Percentiles rank a stretch among this genome's conserved stretches.
These are phyloP conservation scores for Colletotrichum acutatum DNA, from an alignment of 2,329 filamentous ascomycete genomes.

Conservation along the genomic window DNA sequence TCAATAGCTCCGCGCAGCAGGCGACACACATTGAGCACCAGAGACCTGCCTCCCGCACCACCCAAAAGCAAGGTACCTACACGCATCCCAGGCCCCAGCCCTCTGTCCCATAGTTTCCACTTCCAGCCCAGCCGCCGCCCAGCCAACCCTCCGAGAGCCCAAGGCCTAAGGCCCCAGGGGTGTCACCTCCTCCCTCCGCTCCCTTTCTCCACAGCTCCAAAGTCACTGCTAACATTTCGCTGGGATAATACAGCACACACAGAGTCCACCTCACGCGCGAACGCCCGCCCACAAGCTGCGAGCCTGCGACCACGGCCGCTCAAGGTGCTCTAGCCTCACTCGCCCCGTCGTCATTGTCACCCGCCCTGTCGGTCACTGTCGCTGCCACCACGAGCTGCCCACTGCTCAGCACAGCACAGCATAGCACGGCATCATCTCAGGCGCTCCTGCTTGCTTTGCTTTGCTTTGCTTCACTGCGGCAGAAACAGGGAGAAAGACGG, in stretches of 20 bases:
- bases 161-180: neutral
- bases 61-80: no score
- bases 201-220: neutral
- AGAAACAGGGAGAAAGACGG: neutral
- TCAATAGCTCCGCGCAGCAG: neutral
- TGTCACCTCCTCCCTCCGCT: constrained; percentile 1
- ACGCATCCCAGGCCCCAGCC: neutral
- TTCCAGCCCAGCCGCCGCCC: constrained; percentile 7
- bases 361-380: neutral
- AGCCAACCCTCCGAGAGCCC: neutral
- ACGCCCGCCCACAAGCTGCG: neutral
- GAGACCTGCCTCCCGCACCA: neutral
- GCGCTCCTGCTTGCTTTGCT: neutral
- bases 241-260: no score
- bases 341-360: constrained; percentile 11
- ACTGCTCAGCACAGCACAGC: neutral
- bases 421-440: neutral
- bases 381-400: neutral
- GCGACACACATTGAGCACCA: neutral
- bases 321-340: neutral
- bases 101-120: constrained; percentile 4
- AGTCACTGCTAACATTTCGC: no score
- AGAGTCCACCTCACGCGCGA: no score
- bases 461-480: neutral
- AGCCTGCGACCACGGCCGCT: neutral